Conservation (phyloP, 2,329 filamentous ascomycete species). For the Pleurostoma richardsiae region DNA sequence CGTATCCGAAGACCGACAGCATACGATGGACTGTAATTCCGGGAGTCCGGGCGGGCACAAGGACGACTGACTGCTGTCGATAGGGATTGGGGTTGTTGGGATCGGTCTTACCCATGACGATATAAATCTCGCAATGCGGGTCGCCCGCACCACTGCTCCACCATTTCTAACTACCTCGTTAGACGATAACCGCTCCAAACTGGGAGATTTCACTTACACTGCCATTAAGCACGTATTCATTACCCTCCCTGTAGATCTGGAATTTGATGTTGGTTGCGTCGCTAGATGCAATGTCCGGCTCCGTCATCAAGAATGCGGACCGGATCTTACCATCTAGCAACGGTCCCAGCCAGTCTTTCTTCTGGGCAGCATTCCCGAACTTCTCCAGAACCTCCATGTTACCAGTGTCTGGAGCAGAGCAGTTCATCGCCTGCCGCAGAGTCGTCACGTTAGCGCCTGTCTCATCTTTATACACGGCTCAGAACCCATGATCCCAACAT, state of each 20-base stretch:
- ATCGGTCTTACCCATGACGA: slow-evolving; percentile 29
- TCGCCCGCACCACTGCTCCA: slow-evolving; percentile 33
- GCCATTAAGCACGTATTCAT: slow-evolving; percentile 33
- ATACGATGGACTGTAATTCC: slow-evolving; percentile 31
- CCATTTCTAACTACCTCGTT: slow-evolving; percentile 17
- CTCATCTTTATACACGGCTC: neutral
- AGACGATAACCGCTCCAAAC: no score
- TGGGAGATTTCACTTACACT: slow-evolving; percentile 6
- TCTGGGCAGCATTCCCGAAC: slow-evolving; percentile 43
- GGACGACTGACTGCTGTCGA: slow-evolving; percentile 30
- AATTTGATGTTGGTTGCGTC: slow-evolving; percentile 41
- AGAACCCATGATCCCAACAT: slow-evolving; percentile 1
- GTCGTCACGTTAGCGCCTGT: neutral
- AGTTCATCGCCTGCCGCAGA: slow-evolving; percentile 31
- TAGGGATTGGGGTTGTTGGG: slow-evolving; percentile 30
- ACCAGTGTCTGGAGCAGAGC: slow-evolving; percentile 41
- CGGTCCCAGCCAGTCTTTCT: slow-evolving; percentile 42
- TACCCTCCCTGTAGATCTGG: slow-evolving; percentile 25
- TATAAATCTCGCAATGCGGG: slow-evolving; percentile 23
- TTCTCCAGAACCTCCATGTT: slow-evolving; percentile 49
- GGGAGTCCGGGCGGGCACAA: slow-evolving; percentile 28
- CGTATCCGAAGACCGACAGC: slow-evolving; percentile 34
- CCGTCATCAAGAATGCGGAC: slow-evolving; percentile 46
- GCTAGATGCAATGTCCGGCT: slow-evolving; percentile 42
- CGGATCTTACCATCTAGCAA: slow-evolving; percentile 41